Base-by-base conservation (phyloP, 345 rosid genomes). In the Melaleuca alternifolia region DNA sequence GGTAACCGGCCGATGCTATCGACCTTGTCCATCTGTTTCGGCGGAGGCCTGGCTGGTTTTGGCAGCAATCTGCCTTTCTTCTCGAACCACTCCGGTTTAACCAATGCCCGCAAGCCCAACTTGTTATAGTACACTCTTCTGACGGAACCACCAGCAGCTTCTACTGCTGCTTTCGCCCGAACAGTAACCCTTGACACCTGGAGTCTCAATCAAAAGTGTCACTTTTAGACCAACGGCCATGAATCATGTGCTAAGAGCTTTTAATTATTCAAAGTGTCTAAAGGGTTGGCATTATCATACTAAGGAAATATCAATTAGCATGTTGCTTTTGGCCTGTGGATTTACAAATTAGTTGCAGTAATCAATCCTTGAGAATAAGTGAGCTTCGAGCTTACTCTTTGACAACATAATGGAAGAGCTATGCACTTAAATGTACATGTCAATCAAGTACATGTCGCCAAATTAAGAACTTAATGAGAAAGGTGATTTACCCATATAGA, bases 1-100 rank as follows among this genome's bases (percentile, higher is more conserved):
- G 98, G 98, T 84, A 96, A 92, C 85, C 97, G 98, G 48, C 99
- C 99, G 2, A 95, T 97, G 92, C 99, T 94, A 89, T 96, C 99
- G 7, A 97, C 99, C 93, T 91, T 94, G 87, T 94, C 95, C 88
- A 88, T 90, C 90, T 91, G 94, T 88, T 97, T 96, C 3, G 99
- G 99, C n/a, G 97, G 99, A 12, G 99, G 99, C 89, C 98, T 90
- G 7, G 99, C 99, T 53, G 99, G 92, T 89, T 89, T 94, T 2
- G 99, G 99, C 89, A 95, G 91, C 87, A 97, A 84, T 87, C 99
- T 95, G 26, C 99, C 98, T 90, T 96, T 96, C 96, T 97, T 96
- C 90, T 93, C 98, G 85, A 97, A 95, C 98, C 98, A 95, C 84
- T 97, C 99, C 0, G 99, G 99, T 89, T 95, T 95, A 24, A 97